Percentiles rank a stretch among this genome's conserved stretches.
Evolutionary conservation across 495 filamentous ascomycete genomes (phyloP).

Genomic region (Neurospora sp.): DNA sequence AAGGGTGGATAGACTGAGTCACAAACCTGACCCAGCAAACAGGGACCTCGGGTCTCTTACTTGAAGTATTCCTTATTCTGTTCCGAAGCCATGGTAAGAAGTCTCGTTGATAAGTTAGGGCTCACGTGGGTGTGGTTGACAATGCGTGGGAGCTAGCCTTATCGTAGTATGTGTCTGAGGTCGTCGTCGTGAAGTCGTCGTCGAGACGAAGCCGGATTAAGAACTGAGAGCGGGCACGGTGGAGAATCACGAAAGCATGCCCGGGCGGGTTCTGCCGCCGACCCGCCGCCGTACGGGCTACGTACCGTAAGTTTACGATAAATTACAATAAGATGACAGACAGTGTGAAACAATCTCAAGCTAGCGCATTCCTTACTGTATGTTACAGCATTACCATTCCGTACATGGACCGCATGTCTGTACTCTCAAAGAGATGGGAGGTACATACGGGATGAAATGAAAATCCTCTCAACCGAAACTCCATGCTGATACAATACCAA

Average conservation of each 20-base stretch:
- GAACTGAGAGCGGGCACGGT: too few species aligned
- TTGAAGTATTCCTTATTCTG: conserved; percentile 37
- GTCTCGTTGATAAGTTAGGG: neutral
- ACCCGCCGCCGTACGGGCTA: neutral
- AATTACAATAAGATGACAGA: neutral
- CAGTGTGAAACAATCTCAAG: neutral
- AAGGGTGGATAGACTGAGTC: neutral
- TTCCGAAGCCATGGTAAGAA: conserved; percentile 11
- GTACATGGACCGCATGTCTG: neutral
- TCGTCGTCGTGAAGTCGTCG: neutral
- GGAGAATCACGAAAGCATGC: neutral
- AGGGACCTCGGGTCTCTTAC: conserved; percentile 16
- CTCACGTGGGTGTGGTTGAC: neutral
- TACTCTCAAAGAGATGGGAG: neutral
- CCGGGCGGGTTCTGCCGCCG: neutral
- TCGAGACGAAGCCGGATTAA: too few species aligned
- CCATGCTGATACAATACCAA: neutral
- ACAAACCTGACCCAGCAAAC: neutral
- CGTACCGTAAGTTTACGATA: neutral
- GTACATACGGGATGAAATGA: neutral
- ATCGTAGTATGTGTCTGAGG: neutral
- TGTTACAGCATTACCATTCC: neutral
- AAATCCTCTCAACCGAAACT: neutral
- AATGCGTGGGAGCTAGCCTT: neutral
- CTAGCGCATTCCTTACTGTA: neutral